Evolutionary conservation across 306 rosid genomes (phyloP).

Genomic region (Dicorynia guianensis): DNA sequence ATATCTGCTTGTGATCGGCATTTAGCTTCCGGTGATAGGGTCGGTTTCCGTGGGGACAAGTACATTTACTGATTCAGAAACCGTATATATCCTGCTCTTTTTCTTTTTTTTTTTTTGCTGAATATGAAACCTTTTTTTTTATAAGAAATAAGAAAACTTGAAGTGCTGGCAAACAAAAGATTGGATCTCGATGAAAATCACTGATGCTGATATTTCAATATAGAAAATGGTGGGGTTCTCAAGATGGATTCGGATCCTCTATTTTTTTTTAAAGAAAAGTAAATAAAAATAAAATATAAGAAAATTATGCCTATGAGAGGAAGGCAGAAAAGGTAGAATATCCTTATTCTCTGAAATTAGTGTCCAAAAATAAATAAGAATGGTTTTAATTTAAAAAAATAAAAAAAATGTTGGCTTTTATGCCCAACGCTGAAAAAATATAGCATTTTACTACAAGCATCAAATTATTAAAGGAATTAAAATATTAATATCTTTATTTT

Average conservation of each 20-base stretch:
- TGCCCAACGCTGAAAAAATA: conserved; percentile 14
- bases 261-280: too few species aligned
- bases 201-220: not conserved
- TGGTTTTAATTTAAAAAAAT: not conserved
- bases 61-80: too few species aligned
- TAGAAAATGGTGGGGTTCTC: conserved; percentile 9
- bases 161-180: conserved; percentile 31
- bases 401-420: conserved; percentile 1
- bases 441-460: conserved; percentile 5
- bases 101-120: conserved; percentile 30
- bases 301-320: too few species aligned
- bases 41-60: too few species aligned
- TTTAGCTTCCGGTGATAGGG: too few species aligned
- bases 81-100: too few species aligned
- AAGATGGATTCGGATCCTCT: too few species aligned
- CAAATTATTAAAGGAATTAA: conserved; percentile 7
- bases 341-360: not conserved
- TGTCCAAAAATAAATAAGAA: not conserved
- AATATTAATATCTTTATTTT: too few species aligned
- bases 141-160: conserved; percentile 1
- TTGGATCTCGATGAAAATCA: conserved; percentile 35
- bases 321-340: too few species aligned
- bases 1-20: too few species aligned
- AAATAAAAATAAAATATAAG: too few species aligned
- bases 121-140: conserved; percentile 36